A percentile compares a stretch with the other conserved stretches of the same genome.
These are phyloP conservation scores for Vigna hirtella DNA, from an alignment of 306 rosid species.

Conservation along the genomic window DNA sequence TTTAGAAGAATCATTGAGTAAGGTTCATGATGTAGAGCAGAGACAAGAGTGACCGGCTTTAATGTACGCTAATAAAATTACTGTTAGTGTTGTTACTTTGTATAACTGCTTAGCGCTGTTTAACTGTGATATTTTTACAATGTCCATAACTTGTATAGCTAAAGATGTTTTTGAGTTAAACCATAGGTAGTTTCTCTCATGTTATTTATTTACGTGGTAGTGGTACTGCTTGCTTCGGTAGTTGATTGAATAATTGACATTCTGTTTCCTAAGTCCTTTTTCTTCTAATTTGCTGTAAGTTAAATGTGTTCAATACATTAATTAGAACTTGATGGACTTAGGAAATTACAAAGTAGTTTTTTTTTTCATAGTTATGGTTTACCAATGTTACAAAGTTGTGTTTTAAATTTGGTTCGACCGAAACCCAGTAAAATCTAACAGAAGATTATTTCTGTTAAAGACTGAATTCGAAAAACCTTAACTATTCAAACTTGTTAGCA, in stretches of 20 bases:
- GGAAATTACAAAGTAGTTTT: neutral
- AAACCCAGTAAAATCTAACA: too few species aligned
- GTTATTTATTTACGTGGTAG: slow-evolving; percentile 27
- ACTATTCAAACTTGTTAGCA: neutral
- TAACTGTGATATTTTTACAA: slow-evolving; percentile 14
- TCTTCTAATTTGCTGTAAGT: neutral
- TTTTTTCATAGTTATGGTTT: too few species aligned
- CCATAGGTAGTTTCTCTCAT: slow-evolving; percentile 7
- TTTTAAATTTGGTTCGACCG: too few species aligned
- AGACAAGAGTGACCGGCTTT: slow-evolving; percentile 46
- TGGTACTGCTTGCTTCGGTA: neutral
- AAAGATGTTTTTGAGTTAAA: slow-evolving; percentile 32
- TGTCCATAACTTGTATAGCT: slow-evolving; percentile 44
- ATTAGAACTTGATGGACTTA: neutral
- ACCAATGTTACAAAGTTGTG: neutral
- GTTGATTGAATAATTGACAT: slow-evolving; percentile 20
- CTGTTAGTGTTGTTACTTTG: slow-evolving; percentile 22
- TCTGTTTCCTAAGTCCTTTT: neutral
- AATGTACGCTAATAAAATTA: neutral
- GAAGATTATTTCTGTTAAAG: too few species aligned
- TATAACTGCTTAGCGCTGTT: slow-evolving; percentile 21
- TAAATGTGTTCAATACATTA: neutral
- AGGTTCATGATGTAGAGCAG: slow-evolving; percentile 77
- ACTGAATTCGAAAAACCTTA: too few species aligned
- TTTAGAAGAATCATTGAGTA: slow-evolving; percentile 75